Evolutionary conservation across 2,329 filamentous ascomycete genomes (phyloP), one percentile per base, ranked within the genome.

Genomic region (Elsinoe batatas): DNA sequence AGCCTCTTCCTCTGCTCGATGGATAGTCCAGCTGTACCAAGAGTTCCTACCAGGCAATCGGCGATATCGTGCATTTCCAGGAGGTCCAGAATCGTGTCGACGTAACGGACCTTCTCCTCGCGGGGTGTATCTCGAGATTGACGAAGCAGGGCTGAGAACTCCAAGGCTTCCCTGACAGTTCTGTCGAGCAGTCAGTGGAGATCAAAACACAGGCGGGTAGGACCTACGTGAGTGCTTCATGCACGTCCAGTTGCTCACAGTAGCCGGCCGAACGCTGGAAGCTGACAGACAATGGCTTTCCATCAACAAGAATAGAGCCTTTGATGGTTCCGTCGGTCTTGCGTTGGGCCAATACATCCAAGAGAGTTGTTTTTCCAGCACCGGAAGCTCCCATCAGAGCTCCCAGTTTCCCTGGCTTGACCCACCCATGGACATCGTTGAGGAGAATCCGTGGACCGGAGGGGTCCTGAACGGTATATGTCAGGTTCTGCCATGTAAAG

Each of bases 1-100:
- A 86, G 79, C 59, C 82, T 76, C 64, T 87, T 87, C 10, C 83
- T 75, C 64, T 86, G 83, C 64, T 87, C 83, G 2, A 84, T 80
- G 12, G 79, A 79, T 20, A 86, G 72, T 55, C 82, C 82, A 54
- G 73, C 75, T 26, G 22, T 26, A 56, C 80, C 79, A 0, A 79
- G 78, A 20, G 75, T 74, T 15, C 82, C 82, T 59, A 86, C 83
- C 47, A 85, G 79, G 7, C 82, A 81, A 65, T 85, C 81, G 7
- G 81, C 81, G 58, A 84, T 79, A 49, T 81, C 78, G 59, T 84
- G 80, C 75, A 85, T 79, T 59, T 85, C 81, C 11, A 85, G 70
- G 0, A 85, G 69, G n/a, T 76, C 75, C 17, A 85, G 78, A 44
- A 86, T 78, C 60, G 83, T 79, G 59, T 85, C 82, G 2, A 85